A percentile compares a stretch with the other conserved stretches of the same genome.
Conservation (phyloP, 306 rosid species). For the Oemleria cerasiformis region DNA sequence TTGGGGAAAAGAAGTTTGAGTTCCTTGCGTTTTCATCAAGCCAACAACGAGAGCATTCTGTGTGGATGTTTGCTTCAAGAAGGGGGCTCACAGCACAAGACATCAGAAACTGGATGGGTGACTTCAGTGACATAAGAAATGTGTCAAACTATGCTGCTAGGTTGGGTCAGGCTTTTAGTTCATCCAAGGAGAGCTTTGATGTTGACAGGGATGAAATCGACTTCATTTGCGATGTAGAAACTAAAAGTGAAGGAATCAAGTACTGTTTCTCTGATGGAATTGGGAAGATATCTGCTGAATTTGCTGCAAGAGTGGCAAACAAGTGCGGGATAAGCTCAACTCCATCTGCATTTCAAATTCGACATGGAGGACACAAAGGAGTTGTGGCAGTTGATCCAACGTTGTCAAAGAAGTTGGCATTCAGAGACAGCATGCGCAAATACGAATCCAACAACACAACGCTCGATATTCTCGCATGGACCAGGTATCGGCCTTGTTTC, state of each 20-base stretch:
- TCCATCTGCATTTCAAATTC: constrained; percentile 47
- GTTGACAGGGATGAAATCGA: constrained; percentile 26
- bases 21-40: constrained; percentile 41
- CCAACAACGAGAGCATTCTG: constrained; percentile 33
- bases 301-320: constrained; percentile 36
- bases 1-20: constrained; percentile 44
- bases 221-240: constrained; percentile 30
- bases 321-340: constrained; percentile 27
- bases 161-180: constrained; percentile 47
- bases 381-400: constrained; percentile 48
- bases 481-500: constrained; percentile 40
- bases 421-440: constrained; percentile 43
- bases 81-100: constrained; percentile 29
- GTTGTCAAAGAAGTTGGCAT: constrained; percentile 24
- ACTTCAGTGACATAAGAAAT: constrained; percentile 32
- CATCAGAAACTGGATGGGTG: constrained; percentile 45
- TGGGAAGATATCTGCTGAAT: constrained; percentile 36
- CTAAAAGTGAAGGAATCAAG: not conserved
- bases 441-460: constrained; percentile 28
- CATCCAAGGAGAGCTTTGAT: constrained; percentile 31
- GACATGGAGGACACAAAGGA: constrained; percentile 42
- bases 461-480: constrained; percentile 39
- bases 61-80: constrained; percentile 54
- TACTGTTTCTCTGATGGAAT: constrained; percentile 52
- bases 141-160: constrained; percentile 43